Conservation (phyloP, 202 grass and related monocot species). For the Setaria viridis region DNA sequence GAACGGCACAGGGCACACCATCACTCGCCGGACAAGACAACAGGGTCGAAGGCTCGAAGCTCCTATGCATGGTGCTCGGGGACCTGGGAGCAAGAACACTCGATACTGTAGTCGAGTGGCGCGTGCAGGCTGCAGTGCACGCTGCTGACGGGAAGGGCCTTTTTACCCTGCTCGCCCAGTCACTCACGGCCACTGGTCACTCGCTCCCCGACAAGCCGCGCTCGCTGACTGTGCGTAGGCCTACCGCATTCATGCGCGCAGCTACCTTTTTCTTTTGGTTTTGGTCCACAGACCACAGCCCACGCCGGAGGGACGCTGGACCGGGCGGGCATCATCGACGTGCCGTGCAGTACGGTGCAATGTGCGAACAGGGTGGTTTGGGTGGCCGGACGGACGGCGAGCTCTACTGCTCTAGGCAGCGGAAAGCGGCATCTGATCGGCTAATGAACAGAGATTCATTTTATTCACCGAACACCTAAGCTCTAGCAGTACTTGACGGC, state of each 20-base stretch:
- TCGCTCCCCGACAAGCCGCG: constrained; percentile 50
- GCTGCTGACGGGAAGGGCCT: neutral
- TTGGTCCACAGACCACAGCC: constrained; percentile 40
- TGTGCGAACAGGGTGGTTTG: neutral
- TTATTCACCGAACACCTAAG: neutral
- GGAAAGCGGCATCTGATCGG: neutral
- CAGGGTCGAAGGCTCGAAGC: neutral
- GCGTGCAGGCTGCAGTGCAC: neutral
- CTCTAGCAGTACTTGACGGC: neutral
- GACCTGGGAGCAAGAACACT: neutral
- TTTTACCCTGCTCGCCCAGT: neutral
- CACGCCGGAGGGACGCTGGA: neutral
- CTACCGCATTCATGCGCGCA: constrained; percentile 45
- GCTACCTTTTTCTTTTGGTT: constrained; percentile 42
- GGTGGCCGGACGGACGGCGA: neutral
- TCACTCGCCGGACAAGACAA: neutral
- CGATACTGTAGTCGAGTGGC: neutral
- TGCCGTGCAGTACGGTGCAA: neutral
- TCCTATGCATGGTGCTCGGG: neutral
- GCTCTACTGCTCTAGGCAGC: neutral
- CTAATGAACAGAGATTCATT: neutral
- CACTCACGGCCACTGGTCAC: too few relatives aligned
- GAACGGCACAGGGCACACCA: neutral
- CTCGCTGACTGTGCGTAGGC: constrained; percentile 19
- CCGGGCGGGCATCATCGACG: neutral